Percentiles rank a stretch among this genome's conserved stretches.
phyloP scores from a whole-genome alignment of 2,329 filamentous ascomycete genomes.

The Pseudocercospora crystallina region DNA sequence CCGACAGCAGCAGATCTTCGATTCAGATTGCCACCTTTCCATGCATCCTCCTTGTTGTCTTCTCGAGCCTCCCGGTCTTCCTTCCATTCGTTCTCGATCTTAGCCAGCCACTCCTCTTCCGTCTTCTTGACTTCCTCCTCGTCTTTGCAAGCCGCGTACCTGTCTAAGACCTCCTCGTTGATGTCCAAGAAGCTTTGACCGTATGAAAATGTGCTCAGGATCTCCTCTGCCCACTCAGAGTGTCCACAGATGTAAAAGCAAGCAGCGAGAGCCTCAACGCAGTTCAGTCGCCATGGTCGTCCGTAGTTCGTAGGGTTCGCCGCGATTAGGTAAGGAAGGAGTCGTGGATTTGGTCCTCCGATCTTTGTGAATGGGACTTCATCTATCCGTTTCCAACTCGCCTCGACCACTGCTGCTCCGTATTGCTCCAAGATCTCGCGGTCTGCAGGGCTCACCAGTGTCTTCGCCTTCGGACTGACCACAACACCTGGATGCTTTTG shows the following conservation, averaged over 20 bases:
- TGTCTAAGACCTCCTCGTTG: conserved; percentile 76
- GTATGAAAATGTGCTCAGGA: conserved; percentile 83
- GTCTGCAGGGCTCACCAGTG: conserved; percentile 80
- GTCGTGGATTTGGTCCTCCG: conserved; percentile 85
- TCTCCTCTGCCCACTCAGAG: conserved; percentile 81
- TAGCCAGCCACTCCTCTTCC: conserved; percentile 83
- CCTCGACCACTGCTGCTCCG: conserved; percentile 94
- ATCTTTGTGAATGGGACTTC: conserved; percentile 91
- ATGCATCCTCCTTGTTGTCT: conserved; percentile 68
- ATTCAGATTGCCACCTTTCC: conserved; percentile 90
- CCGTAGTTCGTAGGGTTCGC: conserved; percentile 98
- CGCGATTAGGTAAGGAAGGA: conserved; percentile 91
- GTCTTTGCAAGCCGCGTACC: conserved; percentile 79
- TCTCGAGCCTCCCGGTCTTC: conserved; percentile 70
- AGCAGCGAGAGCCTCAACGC: conserved; percentile 89
- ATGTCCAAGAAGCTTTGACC: conserved; percentile 87
- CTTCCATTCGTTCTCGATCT: conserved; percentile 85
- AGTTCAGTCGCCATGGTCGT: conserved; percentile 91
- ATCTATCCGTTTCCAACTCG: conserved; percentile 88
- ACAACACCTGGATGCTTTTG: conserved; percentile 91
- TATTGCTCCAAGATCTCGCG: conserved; percentile 77
- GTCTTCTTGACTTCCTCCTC: conserved; percentile 80
- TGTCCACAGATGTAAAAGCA: conserved; percentile 93
- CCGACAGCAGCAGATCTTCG: conserved; percentile 57
- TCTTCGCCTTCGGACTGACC: conserved; percentile 92